phyloP scores from a whole-genome alignment of 768 basidiomycete genomes.

The Tubosaeta sp. region DNA sequence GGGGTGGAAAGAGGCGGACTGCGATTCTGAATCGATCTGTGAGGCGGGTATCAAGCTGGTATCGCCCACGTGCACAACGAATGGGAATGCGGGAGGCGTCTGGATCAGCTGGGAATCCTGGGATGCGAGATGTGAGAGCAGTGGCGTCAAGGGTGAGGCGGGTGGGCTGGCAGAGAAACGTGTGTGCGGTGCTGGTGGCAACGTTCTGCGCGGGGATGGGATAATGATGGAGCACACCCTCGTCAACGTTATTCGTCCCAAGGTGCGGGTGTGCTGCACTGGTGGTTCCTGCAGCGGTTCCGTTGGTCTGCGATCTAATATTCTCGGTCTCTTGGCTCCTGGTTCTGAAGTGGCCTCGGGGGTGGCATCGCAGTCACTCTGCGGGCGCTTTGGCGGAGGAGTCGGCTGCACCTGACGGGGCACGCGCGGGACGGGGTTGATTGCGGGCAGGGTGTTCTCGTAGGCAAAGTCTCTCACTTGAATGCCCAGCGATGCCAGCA shows the following conservation, averaged over 20 bases:
- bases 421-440: constrained; percentile 45
- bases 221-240: constrained; percentile 13
- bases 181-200: constrained; percentile 6
- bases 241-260: constrained; percentile 17
- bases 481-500: constrained; percentile 33
- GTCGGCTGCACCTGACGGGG: constrained; percentile 48
- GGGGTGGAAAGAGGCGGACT: constrained; percentile 25
- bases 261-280: constrained; percentile 11
- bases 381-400: constrained; percentile 35
- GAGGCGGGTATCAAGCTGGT: constrained; percentile 33
- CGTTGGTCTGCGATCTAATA: constrained; percentile 31
- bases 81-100: constrained; percentile 40
- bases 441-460: constrained; percentile 61
- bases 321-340: constrained; percentile 21
- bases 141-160: constrained; percentile 29
- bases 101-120: constrained; percentile 35
- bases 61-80: constrained; percentile 29
- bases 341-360: not conserved
- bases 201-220: not conserved
- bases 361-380: constrained; percentile 24
- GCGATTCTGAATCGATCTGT: constrained; percentile 34
- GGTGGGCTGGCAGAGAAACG: constrained; percentile 18
- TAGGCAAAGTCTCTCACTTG: constrained; percentile 61
- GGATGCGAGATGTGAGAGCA: constrained; percentile 29
- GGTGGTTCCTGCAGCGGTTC: constrained; percentile 31